phyloP scores from a whole-genome alignment of 805 yeast species.

The Spathaspora arborariae region DNA sequence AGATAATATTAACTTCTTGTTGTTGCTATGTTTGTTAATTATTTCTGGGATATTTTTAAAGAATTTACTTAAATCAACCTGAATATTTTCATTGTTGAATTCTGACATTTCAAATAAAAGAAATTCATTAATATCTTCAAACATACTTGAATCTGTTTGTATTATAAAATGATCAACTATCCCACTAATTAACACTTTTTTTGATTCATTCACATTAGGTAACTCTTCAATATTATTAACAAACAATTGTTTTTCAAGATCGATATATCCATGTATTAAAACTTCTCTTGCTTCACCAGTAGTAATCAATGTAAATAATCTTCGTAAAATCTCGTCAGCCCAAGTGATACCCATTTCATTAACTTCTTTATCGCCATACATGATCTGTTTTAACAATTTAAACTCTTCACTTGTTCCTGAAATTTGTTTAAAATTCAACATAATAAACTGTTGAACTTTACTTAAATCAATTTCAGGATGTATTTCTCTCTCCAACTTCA shows the following conservation, averaged over 20 bases:
- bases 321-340: constrained; percentile 37
- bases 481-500: constrained; percentile 40
- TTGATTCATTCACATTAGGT: not conserved
- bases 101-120: constrained; percentile 12
- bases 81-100: constrained; percentile 15
- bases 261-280: constrained; percentile 49
- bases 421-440: constrained; percentile 5
- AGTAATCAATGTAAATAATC: constrained; percentile 39
- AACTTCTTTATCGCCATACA: constrained; percentile 11
- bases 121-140: constrained; percentile 20
- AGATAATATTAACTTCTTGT: constrained; percentile 14
- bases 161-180: constrained; percentile 50
- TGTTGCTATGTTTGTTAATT: not conserved
- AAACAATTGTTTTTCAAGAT: constrained; percentile 21
- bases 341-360: constrained; percentile 26
- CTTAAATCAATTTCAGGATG: constrained; percentile 35
- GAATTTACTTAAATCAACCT: constrained; percentile 23
- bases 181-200: constrained; percentile 54
- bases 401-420: not conserved
- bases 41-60: constrained; percentile 8
- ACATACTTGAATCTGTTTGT: constrained; percentile 16
- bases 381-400: constrained; percentile 4
- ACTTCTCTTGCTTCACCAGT: constrained; percentile 61
- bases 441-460: constrained; percentile 1
- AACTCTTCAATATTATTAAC: constrained; percentile 4